phyloP scores from a whole-genome alignment of 148 eudicot genomes.

The Fallopia convolvulus region DNA sequence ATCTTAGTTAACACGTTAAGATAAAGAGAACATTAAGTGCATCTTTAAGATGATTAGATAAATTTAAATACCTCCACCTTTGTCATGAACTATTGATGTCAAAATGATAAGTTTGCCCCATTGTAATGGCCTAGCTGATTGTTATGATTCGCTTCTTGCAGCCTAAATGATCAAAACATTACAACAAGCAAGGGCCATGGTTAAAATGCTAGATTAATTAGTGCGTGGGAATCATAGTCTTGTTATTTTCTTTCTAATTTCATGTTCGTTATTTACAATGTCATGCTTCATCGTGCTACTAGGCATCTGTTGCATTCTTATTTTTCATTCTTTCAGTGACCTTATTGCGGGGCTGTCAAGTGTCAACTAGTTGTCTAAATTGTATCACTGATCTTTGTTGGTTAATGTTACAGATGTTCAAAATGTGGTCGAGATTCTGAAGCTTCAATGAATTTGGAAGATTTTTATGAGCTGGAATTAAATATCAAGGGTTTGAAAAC shows the following conservation, averaged over 20 bases:
- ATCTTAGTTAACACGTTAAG: background rate
- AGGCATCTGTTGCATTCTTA: background rate
- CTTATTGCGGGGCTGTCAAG: background rate
- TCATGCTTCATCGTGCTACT: background rate
- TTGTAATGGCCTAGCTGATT: background rate
- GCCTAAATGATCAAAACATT: background rate
- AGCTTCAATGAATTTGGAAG: conserved; percentile 91
- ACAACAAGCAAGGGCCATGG: background rate
- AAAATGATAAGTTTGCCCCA: background rate
- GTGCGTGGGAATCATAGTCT: background rate
- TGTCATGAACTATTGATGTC: background rate
- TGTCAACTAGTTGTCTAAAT: background rate
- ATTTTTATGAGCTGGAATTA: conserved; percentile 88
- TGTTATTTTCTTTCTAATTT: background rate
- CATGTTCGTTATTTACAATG: background rate
- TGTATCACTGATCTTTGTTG: background rate
- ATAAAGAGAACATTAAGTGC: background rate
- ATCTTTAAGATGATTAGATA: background rate
- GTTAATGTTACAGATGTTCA: conserved; percentile 48
- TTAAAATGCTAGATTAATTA: background rate
- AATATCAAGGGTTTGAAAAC: conserved; percentile 86
- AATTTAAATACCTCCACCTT: background rate
- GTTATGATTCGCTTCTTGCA: background rate
- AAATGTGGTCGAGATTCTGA: conserved; percentile 85
- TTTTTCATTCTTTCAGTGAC: background rate